Base-by-base conservation (phyloP, 192 early-diverging fungal species). In the Coemansia sp. region DNA sequence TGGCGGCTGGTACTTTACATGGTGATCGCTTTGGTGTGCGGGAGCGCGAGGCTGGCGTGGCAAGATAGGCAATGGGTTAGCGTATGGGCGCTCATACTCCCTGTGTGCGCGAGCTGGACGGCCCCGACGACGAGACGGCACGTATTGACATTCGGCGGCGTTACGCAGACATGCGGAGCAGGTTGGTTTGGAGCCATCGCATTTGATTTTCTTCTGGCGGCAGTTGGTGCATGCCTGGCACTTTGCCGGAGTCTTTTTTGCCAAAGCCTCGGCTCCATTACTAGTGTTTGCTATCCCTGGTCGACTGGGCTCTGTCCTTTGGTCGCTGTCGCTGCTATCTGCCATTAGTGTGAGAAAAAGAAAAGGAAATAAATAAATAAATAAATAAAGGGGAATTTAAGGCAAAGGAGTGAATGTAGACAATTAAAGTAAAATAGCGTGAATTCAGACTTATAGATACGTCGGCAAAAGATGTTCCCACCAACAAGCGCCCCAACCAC, bases 141-240 rank as follows among this genome's bases (percentile, higher is more conserved):
- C 82, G 61, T 84, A 84, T 36, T 70, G 69, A 68, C 84, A 85
- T 25, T 78, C 77, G 34, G 74, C 42, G 39, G 66, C 67, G 58
- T 69, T 75, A 29, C 75, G 65, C 31, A 67, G 19, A 66, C 84
- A 85, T 11, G 80, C 80, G 11, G 80, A 68, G 55, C 84, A 85
- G n/a, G 46, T 60, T 11, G 84, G 84, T 68, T 78, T 82, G 38
- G 46, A 64, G 45, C 84, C 84, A 60, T 85, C 80, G 55, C 84
- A 85, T 42, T 71, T 69, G 45, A 85, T 77, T 53, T 85, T 85
- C 66, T 85, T 85, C 42, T 76, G 80, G 39, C 84, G 74, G 36
- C 84, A 85, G 55, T 72, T 74, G 12, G 80, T 82, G 68, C 84
- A 85, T 23, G 84, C 84, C 70, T 84, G 82, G 61, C 82, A 84